Evolutionary conservation across 202 grass and related monocot genomes (phyloP).

Genomic region (Eragrostis tef): DNA sequence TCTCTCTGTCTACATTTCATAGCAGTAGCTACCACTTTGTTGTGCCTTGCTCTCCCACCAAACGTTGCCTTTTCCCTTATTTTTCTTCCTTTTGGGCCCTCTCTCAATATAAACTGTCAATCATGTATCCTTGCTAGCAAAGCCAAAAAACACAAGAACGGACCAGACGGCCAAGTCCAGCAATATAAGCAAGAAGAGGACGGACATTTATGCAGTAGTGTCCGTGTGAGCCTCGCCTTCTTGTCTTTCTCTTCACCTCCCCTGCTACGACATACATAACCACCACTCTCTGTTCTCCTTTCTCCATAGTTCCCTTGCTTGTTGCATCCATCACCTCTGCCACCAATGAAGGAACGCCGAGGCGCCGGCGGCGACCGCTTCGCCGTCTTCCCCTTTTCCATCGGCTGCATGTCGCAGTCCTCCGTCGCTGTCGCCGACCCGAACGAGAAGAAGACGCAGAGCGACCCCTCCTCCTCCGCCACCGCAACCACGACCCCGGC

Average conservation of each 20-base stretch:
- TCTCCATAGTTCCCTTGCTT: neutral
- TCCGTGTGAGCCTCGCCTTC: neutral
- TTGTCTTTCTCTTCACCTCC: neutral
- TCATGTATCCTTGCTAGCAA: conserved; percentile 55
- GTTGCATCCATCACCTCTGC: neutral
- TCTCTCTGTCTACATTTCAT: neutral
- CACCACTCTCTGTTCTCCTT: neutral
- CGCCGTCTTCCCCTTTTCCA: conserved; percentile 67
- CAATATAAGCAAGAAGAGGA: neutral
- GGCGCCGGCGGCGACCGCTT: conserved; percentile 46
- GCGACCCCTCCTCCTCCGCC: conserved; percentile 10
- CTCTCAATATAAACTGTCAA: conserved; percentile 34
- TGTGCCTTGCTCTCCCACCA: conserved; percentile 47
- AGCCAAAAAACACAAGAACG: conserved; percentile 31
- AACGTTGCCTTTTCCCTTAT: conserved; percentile 23
- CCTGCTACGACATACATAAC: neutral
- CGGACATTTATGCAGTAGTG: neutral
- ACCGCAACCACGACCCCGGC: neutral
- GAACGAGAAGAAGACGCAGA: conserved; percentile 47
- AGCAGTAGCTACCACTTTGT: neutral
- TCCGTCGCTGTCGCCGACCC: conserved; percentile 51
- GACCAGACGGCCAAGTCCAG: neutral
- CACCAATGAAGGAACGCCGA: conserved; percentile 66
- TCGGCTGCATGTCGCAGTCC: conserved; percentile 76
- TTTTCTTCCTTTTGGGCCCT: conserved; percentile 3